These are phyloP conservation scores for Globisporangium irregulare DNA, from an alignment of 352 stramenopile genomes.

Conservation along the genomic window DNA sequence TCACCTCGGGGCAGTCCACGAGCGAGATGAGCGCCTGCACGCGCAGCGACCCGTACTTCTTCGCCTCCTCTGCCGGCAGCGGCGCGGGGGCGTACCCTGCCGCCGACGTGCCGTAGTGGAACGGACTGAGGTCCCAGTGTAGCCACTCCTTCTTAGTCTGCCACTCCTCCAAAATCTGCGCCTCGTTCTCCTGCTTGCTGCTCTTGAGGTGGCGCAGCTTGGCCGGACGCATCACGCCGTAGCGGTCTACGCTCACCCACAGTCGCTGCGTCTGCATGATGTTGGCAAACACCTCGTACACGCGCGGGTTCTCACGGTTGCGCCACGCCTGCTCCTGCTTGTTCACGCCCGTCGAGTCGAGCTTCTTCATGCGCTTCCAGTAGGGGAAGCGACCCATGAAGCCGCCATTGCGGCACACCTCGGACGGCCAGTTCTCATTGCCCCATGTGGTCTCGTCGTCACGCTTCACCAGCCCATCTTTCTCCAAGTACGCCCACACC, in stretches of 20 bases:
- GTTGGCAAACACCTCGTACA: slow-evolving; percentile 34
- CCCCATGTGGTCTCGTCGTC: slow-evolving; percentile 38
- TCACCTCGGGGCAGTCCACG: slow-evolving; percentile 38
- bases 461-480: slow-evolving; percentile 37
- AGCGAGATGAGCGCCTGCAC: slow-evolving; percentile 43
- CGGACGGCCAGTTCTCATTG: slow-evolving; percentile 43
- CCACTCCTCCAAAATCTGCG: slow-evolving; percentile 29
- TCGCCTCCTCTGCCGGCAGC: slow-evolving; percentile 13
- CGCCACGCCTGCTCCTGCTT: slow-evolving; percentile 41
- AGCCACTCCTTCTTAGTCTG: slow-evolving; percentile 54
- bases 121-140: slow-evolving; percentile 51
- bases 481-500: slow-evolving; percentile 45
- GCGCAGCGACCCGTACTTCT: slow-evolving; percentile 39
- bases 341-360: slow-evolving; percentile 40
- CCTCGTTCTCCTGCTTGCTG: slow-evolving; percentile 25
- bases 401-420: slow-evolving; percentile 45
- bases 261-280: slow-evolving; percentile 30
- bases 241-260: slow-evolving; percentile 52
- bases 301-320: slow-evolving; percentile 38
- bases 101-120: slow-evolving; percentile 45
- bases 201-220: slow-evolving; percentile 25
- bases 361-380: slow-evolving; percentile 58
- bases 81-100: slow-evolving; percentile 32
- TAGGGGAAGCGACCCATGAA: slow-evolving; percentile 49
- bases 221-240: slow-evolving; percentile 43